These are phyloP conservation scores for Trichoderma guizhouense DNA, from an alignment of 2,329 filamentous ascomycete species.

Conservation along the genomic window DNA sequence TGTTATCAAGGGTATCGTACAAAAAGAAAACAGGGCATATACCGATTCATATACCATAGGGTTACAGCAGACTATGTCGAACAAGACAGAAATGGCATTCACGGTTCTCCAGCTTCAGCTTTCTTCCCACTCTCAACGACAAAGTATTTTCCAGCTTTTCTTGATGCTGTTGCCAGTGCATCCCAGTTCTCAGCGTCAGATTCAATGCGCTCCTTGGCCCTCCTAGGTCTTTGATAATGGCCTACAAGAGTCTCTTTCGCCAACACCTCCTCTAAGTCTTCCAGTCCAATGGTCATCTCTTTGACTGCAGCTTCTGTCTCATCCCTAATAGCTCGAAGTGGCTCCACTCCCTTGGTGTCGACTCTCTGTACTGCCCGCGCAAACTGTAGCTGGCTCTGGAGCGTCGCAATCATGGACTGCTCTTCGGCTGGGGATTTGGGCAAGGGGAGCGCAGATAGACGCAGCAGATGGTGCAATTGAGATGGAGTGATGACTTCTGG, in stretches of 20 bases:
- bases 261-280: constrained; percentile 55
- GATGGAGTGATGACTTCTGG: constrained; percentile 54
- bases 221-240: constrained; percentile 45
- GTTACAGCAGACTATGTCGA: not conserved
- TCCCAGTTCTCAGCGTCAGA: constrained; percentile 64
- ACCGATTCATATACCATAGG: not conserved
- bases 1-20: constrained; percentile 13
- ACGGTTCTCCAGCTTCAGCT: constrained; percentile 22
- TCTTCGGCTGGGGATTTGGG: constrained; percentile 64
- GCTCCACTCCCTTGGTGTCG: constrained; percentile 68
- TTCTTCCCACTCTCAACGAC: constrained; percentile 64
- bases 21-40: not conserved
- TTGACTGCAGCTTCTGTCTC: constrained; percentile 64
- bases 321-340: constrained; percentile 76
- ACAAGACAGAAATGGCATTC: not conserved
- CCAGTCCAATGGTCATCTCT: constrained; percentile 58
- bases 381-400: constrained; percentile 83
- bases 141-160: constrained; percentile 69
- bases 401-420: constrained; percentile 64
- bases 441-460: constrained; percentile 80
- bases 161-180: constrained; percentile 62
- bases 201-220: constrained; percentile 36
- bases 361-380: constrained; percentile 82
- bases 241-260: constrained; percentile 60
- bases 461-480: constrained; percentile 79